Percentiles rank a stretch among this genome's conserved stretches.
These are phyloP conservation scores for Eucalyptus rudis DNA, from an alignment of 345 rosid species.

Conservation along the genomic window DNA sequence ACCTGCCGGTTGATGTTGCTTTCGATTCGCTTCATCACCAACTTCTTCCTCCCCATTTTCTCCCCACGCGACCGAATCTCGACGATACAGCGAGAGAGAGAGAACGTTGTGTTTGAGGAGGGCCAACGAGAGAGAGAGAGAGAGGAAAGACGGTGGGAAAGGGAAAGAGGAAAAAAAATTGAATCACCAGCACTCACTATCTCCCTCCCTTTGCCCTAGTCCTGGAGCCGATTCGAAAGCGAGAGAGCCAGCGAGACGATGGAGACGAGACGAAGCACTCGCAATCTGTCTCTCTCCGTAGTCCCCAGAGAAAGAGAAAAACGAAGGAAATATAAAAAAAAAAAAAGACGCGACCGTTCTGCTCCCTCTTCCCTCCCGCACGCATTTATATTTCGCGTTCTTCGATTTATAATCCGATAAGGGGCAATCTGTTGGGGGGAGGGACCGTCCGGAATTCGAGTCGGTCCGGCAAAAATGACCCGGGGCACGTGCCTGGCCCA, in stretches of 20 bases:
- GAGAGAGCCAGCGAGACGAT: neutral
- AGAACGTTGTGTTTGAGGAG: neutral
- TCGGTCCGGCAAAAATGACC: neutral
- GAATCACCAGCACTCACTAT: neutral
- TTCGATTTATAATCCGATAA: neutral
- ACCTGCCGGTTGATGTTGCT: slow-evolving; percentile 51
- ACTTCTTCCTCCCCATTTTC: slow-evolving; percentile 31
- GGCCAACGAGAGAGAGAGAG: neutral
- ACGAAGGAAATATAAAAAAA: neutral
- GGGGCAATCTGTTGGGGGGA: no score
- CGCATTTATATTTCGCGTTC: neutral
- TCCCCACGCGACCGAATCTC: neutral
- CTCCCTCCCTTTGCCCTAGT: neutral
- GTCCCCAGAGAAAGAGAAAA: neutral
- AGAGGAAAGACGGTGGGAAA: neutral
- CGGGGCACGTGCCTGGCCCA: neutral
- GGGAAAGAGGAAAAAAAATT: neutral
- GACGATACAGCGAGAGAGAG: neutral
- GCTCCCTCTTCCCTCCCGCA: neutral
- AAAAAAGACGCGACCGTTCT: neutral
- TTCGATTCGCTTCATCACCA: slow-evolving; percentile 57
- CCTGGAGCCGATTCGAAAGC: neutral
- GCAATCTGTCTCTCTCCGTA: neutral
- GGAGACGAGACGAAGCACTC: neutral
- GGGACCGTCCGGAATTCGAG: neutral